Base-by-base conservation (phyloP, 2,329 filamentous ascomycete species). In the Seiridium unicorne region DNA sequence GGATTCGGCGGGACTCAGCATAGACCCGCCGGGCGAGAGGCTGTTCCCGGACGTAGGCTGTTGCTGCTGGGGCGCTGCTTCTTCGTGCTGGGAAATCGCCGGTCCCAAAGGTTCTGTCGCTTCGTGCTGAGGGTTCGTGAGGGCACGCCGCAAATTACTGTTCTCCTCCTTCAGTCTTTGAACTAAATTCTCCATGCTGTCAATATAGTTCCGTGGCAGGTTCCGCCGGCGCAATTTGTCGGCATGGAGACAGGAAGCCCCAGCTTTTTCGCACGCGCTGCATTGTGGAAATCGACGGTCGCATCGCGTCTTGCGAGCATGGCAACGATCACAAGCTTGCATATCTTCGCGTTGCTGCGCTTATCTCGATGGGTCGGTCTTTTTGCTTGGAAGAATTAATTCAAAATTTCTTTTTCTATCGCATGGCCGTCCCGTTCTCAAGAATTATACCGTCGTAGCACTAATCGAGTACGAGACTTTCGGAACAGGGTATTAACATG, bases 261-360 rank as follows among this genome's bases (percentile, higher is more conserved):
- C 31, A 5, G 49, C 49, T 32, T 51, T 51, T 8, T 51, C 49
- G 49, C 49, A 51, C 3, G 49, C 49, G 49, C 49, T 51, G 10
- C 49, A 51, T 32, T 51, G 49, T 18, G 49, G 49, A n/a, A 51
- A 34, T n/a, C 49, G 49, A 34, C 49, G 49, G 49, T 51, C 49
- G 31, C 49, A 51, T 26, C 49, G 32, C 7, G 49, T 51, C 49
- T 51, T 51, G 49, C 49, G 49, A 10, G 49, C 49, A 51, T 51
- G 49, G 31, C 49, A 51, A n/a, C 49, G 49, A 35, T 51, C 49
- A 34, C 49, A 51, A 13, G 49, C 49, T 34, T 51, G 49, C 49
- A 51, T 51, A 11, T 51, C n/a, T 9, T 38, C 32, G 42, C 18
- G n/a, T 34, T 38, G 49, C 18, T 9, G 4, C 13, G 49, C 31